Evolutionary conservation across 495 filamentous ascomycete species (phyloP).

Genomic region (Glarea lozoyensis): DNA sequence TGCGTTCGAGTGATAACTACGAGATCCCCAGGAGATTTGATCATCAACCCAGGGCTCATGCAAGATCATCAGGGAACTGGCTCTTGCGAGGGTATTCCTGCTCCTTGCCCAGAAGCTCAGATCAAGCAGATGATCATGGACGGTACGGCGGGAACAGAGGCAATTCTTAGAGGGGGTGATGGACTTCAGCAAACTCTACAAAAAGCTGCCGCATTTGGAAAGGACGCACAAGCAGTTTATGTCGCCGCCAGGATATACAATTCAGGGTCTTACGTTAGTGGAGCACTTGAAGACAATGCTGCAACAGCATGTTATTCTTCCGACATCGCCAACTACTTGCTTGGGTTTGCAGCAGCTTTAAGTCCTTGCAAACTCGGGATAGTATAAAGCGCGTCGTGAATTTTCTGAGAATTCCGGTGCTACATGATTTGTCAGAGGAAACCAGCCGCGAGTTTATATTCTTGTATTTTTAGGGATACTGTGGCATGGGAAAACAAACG

Average conservation of each 20-base stretch:
- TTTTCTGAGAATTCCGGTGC: not conserved
- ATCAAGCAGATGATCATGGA: conserved; percentile 44
- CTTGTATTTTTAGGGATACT: too few species aligned
- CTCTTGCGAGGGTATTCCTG: conserved; percentile 28
- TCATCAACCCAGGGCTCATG: conserved; percentile 49
- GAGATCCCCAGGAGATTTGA: conserved; percentile 31
- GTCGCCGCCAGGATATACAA: conserved; percentile 45
- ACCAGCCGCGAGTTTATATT: not conserved
- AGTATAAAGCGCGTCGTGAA: too few species aligned
- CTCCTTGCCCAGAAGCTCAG: conserved; percentile 34
- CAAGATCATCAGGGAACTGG: conserved; percentile 40
- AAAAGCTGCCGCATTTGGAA: conserved; percentile 12
- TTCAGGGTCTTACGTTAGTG: conserved; percentile 35
- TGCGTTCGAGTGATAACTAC: conserved; percentile 47
- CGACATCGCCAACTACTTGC: conserved; percentile 38
- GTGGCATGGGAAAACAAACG: too few species aligned
- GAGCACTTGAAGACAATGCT: conserved; percentile 32
- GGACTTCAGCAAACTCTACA: conserved; percentile 33
- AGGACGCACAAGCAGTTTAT: conserved; percentile 34
- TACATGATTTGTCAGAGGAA: not conserved
- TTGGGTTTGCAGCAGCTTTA: not conserved
- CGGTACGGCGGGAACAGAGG: conserved; percentile 31
- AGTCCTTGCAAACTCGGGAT: not conserved
- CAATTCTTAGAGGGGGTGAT: too few species aligned
- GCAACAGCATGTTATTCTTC: conserved; percentile 47